Evolutionary conservation across 495 filamentous ascomycete genomes (phyloP).

Genomic region (Delitschia confertaspora): DNA sequence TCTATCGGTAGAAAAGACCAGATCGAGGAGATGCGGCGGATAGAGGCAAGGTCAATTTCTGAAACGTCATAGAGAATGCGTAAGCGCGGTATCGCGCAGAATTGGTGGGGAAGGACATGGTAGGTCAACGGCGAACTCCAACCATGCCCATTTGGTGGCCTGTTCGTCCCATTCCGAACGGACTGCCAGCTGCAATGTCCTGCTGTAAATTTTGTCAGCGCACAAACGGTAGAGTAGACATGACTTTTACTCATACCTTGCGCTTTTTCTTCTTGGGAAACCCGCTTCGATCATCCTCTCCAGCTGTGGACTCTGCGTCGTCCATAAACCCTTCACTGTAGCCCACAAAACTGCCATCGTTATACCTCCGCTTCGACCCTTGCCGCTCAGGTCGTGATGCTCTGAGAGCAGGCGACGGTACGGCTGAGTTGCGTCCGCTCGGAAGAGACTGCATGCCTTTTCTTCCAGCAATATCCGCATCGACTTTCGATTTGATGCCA

Average conservation of each 20-base stretch:
- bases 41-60: too few species aligned
- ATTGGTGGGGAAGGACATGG: too few species aligned
- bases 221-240: background rate
- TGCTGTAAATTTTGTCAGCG: background rate
- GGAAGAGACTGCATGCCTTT: constrained; percentile 2
- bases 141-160: constrained; percentile 2
- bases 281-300: constrained; percentile 31
- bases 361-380: constrained; percentile 59
- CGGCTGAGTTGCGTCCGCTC: constrained; percentile 10
- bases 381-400: constrained; percentile 45
- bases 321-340: constrained; percentile 58
- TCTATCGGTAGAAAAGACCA: too few species aligned
- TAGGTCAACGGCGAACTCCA: constrained; percentile 1
- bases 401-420: constrained; percentile 10
- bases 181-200: constrained; percentile 3
- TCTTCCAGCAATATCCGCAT: constrained; percentile 33
- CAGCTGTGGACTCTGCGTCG: constrained; percentile 41
- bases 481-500: constrained; percentile 39
- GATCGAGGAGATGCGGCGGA: too few species aligned
- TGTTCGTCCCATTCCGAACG: background rate
- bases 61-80: too few species aligned
- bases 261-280: constrained; percentile 34
- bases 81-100: too few species aligned
- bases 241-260: constrained; percentile 28
- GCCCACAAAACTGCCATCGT: constrained; percentile 58